Base-by-base conservation (phyloP, 208 protist species). In the Phytomonas sp. region DNA sequence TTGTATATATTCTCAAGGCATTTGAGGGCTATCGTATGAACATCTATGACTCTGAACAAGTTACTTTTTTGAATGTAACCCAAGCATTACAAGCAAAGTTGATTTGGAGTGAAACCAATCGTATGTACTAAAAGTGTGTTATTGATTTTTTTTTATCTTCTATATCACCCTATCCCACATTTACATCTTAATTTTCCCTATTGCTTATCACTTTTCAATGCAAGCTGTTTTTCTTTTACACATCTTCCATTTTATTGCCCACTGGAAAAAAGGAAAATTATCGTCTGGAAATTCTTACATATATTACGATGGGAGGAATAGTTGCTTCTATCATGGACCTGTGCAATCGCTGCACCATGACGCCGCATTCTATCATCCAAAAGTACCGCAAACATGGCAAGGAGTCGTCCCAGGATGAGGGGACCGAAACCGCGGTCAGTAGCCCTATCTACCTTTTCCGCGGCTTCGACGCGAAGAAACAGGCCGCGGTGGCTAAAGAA, bases 361-460 rank as follows among this genome's bases (percentile, higher is more conserved):
- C 6, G 63, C 29, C 67, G 30, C 79, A 89, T 66, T 34, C 76
- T 45, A 78, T 82, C 34, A 77, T 84, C 19, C 26, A 60, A n/a
- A 56, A 36, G 33, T 82, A 85, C 63, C 66, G 72, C 12, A 42
- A 52, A 33, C 74, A 80, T 60, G 82, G 84, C n/a, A 31, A 33
- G 0, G 74, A 84, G 63, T 73, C 73, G 14, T 76, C 65, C 31
- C 32, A 73, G 4, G 7, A 84, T n/a, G 65, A 60, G 0, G 74
- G 71, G 36, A 87, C 77, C 12, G 77, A 87, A 61, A 64, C 67
- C 65, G 36, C 65, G 3, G 74, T 67, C 33, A 73, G 67, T 67
- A 82, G 74, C 29, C 56, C 82, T 32, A 63, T 85, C 31, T 92
- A 92, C 71, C 78, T 83, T 42, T 73, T 82, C 42, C 45, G 36